phyloP scores from a whole-genome alignment of 345 rosid species.

The Melaleuca alternifolia region DNA sequence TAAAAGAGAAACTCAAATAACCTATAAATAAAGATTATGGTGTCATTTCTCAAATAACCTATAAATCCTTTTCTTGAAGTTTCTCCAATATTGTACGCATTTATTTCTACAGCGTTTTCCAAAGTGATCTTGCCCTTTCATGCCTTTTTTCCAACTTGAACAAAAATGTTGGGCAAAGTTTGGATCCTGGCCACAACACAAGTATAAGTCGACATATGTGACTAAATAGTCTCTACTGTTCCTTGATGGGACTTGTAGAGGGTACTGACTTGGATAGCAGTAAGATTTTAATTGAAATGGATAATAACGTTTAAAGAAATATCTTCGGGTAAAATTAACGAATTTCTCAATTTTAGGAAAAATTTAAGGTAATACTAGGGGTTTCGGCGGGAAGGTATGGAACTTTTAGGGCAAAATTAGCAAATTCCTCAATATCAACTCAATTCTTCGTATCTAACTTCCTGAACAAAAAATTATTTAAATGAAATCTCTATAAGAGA shows the following conservation, averaged over 20 bases:
- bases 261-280: background rate
- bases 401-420: background rate
- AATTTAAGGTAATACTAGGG: background rate
- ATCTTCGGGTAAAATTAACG: background rate
- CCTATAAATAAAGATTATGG: too few species aligned
- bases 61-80: too few species aligned
- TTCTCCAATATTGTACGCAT: background rate
- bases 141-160: background rate
- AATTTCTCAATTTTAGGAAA: background rate
- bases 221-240: background rate
- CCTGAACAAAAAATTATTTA: too few species aligned
- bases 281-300: background rate
- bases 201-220: background rate
- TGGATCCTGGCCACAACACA: background rate
- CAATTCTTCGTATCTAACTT: background rate
- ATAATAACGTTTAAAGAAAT: too few species aligned
- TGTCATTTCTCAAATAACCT: accelerated
- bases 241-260: background rate
- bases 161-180: background rate
- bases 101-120: accelerated
- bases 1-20: accelerated
- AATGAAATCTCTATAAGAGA: too few species aligned
- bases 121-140: background rate
- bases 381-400: background rate
- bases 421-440: too few species aligned